Evolutionary conservation across 495 filamentous ascomycete genomes (phyloP).

Genomic region (Schizothecium vesticola): DNA sequence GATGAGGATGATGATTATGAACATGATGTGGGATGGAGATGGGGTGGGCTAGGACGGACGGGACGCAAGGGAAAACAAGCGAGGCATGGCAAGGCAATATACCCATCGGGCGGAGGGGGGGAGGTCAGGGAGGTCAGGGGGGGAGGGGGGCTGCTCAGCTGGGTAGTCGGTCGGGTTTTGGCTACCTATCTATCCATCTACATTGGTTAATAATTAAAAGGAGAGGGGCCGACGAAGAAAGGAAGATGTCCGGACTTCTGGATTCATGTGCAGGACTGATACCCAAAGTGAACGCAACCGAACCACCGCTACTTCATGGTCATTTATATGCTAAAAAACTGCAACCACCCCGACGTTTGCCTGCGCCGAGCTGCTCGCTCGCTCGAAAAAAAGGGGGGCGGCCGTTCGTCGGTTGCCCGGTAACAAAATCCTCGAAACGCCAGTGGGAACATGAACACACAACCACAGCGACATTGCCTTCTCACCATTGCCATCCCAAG

Average conservation of each 20-base stretch:
- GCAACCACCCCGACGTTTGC: no score
- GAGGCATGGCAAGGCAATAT: not conserved
- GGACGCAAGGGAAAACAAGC: not conserved
- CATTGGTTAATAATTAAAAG: no score
- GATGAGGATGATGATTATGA: not conserved
- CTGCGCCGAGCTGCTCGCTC: not conserved
- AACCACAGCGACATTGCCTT: no score
- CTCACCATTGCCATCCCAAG: not conserved
- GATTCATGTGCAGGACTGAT: no score
- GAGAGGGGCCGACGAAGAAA: no score
- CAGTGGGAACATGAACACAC: not conserved
- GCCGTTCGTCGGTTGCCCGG: not conserved
- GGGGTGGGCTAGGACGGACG: not conserved
- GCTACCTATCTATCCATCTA: not conserved
- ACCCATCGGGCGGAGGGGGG: not conserved
- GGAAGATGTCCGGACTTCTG: no score
- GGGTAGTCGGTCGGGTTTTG: not conserved
- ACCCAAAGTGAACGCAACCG: no score
- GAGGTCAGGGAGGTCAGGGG: no score
- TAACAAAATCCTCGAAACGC: not conserved
- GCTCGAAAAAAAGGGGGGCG: not conserved
- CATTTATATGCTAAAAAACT: no score
- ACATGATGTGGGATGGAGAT: not conserved
- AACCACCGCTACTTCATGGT: no score
- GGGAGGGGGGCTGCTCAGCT: no score